Percentiles rank a stretch among this genome's conserved stretches.
Conservation (phyloP, 129 eudicot genomes). For the Artemisia annua region DNA sequence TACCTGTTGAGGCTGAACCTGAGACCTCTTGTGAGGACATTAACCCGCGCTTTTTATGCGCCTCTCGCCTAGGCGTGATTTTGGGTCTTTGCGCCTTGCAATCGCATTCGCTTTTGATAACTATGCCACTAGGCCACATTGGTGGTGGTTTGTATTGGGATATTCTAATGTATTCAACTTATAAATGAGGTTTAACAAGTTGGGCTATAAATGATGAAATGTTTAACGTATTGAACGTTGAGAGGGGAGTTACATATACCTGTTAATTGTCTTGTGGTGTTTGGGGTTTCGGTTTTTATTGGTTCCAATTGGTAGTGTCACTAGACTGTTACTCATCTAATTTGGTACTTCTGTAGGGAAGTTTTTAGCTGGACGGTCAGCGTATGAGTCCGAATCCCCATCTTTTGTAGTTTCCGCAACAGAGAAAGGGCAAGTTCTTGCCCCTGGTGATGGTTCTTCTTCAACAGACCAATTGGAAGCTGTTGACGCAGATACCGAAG, state of each 20-base stretch:
- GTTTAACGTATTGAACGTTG: neutral
- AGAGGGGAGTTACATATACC: neutral
- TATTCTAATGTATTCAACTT: too few species aligned
- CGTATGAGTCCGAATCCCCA: conserved; percentile 51
- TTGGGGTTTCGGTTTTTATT: neutral
- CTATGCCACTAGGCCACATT: too few species aligned
- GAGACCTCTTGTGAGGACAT: too few species aligned
- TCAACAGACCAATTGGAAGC: conserved; percentile 53
- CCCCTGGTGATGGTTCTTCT: conserved; percentile 51
- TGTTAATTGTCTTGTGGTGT: neutral
- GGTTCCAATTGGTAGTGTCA: conserved; percentile 3
- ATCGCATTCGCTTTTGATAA: too few species aligned
- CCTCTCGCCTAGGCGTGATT: too few species aligned
- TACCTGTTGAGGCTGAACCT: too few species aligned
- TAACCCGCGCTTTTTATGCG: too few species aligned
- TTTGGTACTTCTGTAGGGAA: conserved; percentile 64
- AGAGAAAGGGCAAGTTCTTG: conserved; percentile 74
- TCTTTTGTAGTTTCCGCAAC: conserved; percentile 68
- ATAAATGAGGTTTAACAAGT: neutral
- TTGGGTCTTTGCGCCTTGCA: too few species aligned
- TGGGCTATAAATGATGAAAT: neutral
- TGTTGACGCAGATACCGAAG: conserved; percentile 45
- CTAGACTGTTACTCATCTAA: conserved; percentile 21
- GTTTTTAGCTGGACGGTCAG: conserved; percentile 49
- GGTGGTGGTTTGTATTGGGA: too few species aligned